Base-by-base conservation (phyloP, 768 basidiomycete species). In the Hygrophoropsis aurantiaca region DNA sequence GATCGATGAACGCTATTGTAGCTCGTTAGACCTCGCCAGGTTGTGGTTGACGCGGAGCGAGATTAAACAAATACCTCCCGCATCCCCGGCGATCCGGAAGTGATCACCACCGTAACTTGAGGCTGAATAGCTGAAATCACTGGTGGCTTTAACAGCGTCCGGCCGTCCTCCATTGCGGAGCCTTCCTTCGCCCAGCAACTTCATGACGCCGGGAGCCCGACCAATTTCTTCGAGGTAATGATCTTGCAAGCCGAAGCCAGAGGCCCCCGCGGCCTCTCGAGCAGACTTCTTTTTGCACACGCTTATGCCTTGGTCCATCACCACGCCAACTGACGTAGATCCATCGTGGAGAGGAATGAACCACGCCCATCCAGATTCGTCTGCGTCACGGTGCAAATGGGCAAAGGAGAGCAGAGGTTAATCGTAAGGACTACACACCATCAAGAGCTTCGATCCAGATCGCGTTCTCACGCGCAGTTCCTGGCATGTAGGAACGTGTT, bases 121-220 rank as follows among this genome's bases (percentile, higher is more conserved):
- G 15, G 81, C 77, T n/a, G 80, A 80, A 58, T 83, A 84, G 47
- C 80, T 81, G 49, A 74, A 82, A 60, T 84, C 81, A 44, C 70
- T 74, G 16, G 81, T 79, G 39, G 46, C 47, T 21, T 56, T 57
- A 15, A 57, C 15, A 11, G 46, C 47, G 10, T 47, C 54, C 1
- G 38, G n/a, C 21, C 51, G 16, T 8, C 46, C 53, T 5, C 40
- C 32, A 10, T 47, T 35, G 24, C 43, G 46, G 23, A 56, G 53
- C 19, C 42, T 55, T 9, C 30, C 55, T 16, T 23, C 19, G 15
- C 36, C 21, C 2, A 47, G 16, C 23, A 51, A 32, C 27, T 47
- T 41, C 7, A 47, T 11, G 8, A 41, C 38, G 27, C 27, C 46
- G 20, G 46, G 46, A 26, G 38, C 38, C 32, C 46, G 38, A 11